phyloP scores from a whole-genome alignment of 2,329 filamentous ascomycete species.

The Colletotrichum sp. region DNA sequence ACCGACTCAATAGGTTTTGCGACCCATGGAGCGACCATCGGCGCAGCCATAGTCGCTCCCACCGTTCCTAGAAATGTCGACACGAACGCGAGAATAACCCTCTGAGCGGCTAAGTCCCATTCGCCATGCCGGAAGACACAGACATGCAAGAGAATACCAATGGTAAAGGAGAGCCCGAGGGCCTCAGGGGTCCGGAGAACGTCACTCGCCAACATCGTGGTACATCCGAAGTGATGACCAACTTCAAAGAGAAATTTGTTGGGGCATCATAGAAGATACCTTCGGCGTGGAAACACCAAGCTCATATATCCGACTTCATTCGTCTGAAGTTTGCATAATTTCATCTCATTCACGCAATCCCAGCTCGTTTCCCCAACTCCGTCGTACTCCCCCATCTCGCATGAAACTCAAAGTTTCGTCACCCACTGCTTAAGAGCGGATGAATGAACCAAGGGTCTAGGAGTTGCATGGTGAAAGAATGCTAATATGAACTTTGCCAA shows the following conservation, averaged over 20 bases:
- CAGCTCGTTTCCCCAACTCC: neutral
- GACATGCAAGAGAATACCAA: slow-evolving; percentile 15
- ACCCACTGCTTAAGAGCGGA: neutral
- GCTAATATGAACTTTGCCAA: neutral
- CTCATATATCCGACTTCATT: neutral
- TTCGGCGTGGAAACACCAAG: neutral
- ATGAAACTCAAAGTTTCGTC: neutral
- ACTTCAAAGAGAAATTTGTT: neutral
- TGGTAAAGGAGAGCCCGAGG: neutral
- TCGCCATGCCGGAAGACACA: slow-evolving; percentile 26
- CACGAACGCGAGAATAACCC: neutral
- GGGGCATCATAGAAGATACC: fast-evolving
- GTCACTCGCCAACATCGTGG: neutral
- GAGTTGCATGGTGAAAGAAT: neutral
- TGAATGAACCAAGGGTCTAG: neutral
- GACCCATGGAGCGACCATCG: neutral
- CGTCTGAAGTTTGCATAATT: neutral
- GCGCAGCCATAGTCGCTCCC: neutral
- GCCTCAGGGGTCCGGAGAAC: neutral
- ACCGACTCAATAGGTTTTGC: neutral
- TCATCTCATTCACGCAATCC: neutral
- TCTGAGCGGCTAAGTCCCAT: slow-evolving; percentile 24
- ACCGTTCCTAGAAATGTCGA: neutral
- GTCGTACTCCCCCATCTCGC: neutral
- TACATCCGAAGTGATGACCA: neutral